Evolutionary conservation across 441 rosid species (phyloP), one percentile per base, ranked within the genome.

Genomic region (Arabidopsis lyrata): DNA sequence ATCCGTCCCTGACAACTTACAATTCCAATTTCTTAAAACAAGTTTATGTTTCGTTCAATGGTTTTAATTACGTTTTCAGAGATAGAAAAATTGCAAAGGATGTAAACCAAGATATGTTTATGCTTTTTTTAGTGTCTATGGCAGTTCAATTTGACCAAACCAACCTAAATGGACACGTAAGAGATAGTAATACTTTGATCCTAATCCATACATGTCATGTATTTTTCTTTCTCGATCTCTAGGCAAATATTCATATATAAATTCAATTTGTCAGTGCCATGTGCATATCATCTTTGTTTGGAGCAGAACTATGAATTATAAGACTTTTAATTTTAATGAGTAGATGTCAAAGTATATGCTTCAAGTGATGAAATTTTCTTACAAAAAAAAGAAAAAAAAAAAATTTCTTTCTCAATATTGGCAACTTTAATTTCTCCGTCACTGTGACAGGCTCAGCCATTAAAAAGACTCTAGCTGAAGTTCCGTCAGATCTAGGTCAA

Each of bases 91-190:
- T 14, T 50, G 44, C 35, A 50, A 36, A 66, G n/a, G 50, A 66
- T 22, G 20, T 14, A 13, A 35, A 50, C 9, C 9, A 50, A 14
- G 24, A 36, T 36, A 22, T 52, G n/a, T 52, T 29, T 32, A 48
- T 63, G 14, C 7, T 35, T 64, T 63, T 34, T 31, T 47, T 2
- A 27, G 70, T 38, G 70, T 20, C 1, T 8, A 14, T 10, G 14
- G 29, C 11, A 9, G 50, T 38, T 66, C 38, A 53, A 3, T 66
- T 66, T 53, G 52, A 67, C 15, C 15, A 53, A 39, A 53, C 72
- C 15, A 67, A 27, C 50, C 50, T n/a, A 67, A 53, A 39, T 10
- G 62, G 52, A 41, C 52, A 67, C 71, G 61, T 66, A 38, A 39
- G 10, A 3, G 12, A n/a, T 10, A 7, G 11, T 50, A 50, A 49